Percentiles rank a stretch among this genome's conserved stretches.
These are phyloP conservation scores for Myxozyma neotropica DNA, from an alignment of 805 yeast species.

Conservation along the genomic window DNA sequence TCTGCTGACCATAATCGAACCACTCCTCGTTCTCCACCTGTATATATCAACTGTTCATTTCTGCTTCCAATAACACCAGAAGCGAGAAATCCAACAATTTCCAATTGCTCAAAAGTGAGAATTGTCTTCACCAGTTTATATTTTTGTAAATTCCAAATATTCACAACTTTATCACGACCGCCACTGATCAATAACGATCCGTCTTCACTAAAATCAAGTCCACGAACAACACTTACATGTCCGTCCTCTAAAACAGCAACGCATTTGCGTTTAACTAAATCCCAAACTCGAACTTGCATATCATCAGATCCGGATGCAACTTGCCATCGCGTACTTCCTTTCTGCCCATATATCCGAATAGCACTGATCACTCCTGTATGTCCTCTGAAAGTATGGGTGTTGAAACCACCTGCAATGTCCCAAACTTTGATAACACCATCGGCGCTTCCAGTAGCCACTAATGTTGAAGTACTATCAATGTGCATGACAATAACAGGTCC, in stretches of 20 bases:
- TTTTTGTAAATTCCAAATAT: slow-evolving; percentile 58
- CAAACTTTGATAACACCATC: slow-evolving; percentile 91
- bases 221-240: slow-evolving; percentile 85
- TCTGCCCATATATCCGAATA: slow-evolving; percentile 70
- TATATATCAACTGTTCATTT: slow-evolving; percentile 48
- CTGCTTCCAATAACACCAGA: slow-evolving; percentile 24
- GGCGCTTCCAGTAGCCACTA: slow-evolving; percentile 91
- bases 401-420: slow-evolving; percentile 85
- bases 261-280: slow-evolving; percentile 69
- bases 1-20: slow-evolving; percentile 64
- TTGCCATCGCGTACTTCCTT: slow-evolving; percentile 66
- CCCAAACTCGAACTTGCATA: slow-evolving; percentile 62
- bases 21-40: slow-evolving; percentile 79
- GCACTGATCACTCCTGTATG: slow-evolving; percentile 89
- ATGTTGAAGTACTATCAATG: slow-evolving; percentile 76
- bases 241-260: slow-evolving; percentile 56
- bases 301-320: slow-evolving; percentile 72
- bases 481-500: slow-evolving; percentile 83
- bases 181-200: slow-evolving; percentile 70
- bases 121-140: slow-evolving; percentile 64
- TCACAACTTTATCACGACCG: slow-evolving; percentile 82
- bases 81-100: slow-evolving; percentile 43
- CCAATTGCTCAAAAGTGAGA: slow-evolving; percentile 60
- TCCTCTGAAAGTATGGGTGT: slow-evolving; percentile 89
- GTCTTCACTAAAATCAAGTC: slow-evolving; percentile 61